Evolutionary conservation across 2,329 filamentous ascomycete genomes (phyloP).

Genomic region (Fusarium xylarioides): DNA sequence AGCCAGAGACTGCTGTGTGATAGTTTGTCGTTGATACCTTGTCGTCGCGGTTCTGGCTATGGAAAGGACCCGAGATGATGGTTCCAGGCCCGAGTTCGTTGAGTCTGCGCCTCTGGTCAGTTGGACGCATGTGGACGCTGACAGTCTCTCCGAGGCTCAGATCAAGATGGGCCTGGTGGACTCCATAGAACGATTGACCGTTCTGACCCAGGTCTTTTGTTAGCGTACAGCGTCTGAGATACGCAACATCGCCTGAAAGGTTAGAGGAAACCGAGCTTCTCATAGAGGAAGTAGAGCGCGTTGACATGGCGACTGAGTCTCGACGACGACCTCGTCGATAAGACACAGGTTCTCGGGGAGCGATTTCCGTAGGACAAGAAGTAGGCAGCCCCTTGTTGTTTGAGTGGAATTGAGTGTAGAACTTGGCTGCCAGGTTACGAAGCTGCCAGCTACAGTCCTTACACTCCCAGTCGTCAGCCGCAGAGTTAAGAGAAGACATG

Average conservation of each 20-base stretch:
- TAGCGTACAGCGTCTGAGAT: not conserved
- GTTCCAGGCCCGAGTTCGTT: constrained; percentile 13
- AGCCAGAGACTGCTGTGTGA: constrained; percentile 14
- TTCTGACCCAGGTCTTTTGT: not conserved
- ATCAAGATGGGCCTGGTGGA: constrained; percentile 10
- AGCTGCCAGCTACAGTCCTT: constrained; percentile 9
- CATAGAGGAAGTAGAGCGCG: not conserved
- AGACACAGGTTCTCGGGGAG: not conserved
- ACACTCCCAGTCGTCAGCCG: constrained; percentile 11
- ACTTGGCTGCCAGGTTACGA: not conserved
- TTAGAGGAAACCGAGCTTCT: not conserved
- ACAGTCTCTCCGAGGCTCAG: constrained; percentile 13
- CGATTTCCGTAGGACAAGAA: not conserved
- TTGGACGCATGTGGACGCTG: constrained; percentile 5
- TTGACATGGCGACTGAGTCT: not conserved
- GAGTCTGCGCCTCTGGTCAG: not conserved
- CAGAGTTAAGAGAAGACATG: not conserved
- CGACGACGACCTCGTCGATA: too few species aligned
- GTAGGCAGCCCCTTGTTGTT: not conserved
- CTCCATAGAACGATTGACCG: constrained; percentile 3
- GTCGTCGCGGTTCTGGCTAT: constrained; percentile 14
- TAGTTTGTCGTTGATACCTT: not conserved
- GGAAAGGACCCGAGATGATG: constrained; percentile 33
- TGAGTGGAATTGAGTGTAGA: not conserved
- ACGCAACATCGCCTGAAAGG: not conserved